These are phyloP conservation scores for Fraxinus floribunda DNA, from an alignment of 305 asterid species.

Conservation along the genomic window DNA sequence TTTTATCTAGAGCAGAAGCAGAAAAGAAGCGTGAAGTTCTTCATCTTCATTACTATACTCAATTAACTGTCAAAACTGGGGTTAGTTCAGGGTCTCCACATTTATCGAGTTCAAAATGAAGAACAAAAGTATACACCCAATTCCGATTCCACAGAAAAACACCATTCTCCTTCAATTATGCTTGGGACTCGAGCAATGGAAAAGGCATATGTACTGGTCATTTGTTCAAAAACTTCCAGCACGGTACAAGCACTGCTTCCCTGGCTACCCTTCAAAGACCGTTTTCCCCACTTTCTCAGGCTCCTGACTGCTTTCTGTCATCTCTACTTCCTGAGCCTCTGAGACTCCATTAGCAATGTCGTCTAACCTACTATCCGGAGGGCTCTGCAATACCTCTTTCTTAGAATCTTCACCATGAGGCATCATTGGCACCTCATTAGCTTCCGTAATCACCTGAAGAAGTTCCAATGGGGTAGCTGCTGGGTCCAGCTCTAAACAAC, in stretches of 20 bases:
- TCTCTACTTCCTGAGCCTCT: slow-evolving; percentile 13
- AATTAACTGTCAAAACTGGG: not conserved
- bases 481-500: slow-evolving; percentile 86
- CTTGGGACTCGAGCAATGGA: slow-evolving; percentile 22
- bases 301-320: slow-evolving; percentile 8
- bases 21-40: not conserved
- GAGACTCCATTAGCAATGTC: slow-evolving; percentile 15
- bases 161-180: slow-evolving; percentile 12
- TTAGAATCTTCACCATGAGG: slow-evolving; percentile 5
- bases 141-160: slow-evolving; percentile 21
- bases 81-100: not conserved
- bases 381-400: slow-evolving; percentile 15
- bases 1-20: not conserved
- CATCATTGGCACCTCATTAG: slow-evolving; percentile 12
- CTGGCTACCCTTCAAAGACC: not conserved
- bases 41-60: not conserved
- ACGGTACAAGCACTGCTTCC: slow-evolving; percentile 2
- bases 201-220: slow-evolving; percentile 23
- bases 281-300: not conserved
- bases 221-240: slow-evolving; percentile 1
- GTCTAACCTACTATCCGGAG: not conserved
- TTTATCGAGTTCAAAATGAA: slow-evolving; percentile 3
- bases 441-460: slow-evolving; percentile 47
- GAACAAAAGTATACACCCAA: slow-evolving; percentile 18
- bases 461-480: slow-evolving; percentile 90